Conservation (phyloP, 306 rosid genomes). For the Acacia acuminata region DNA sequence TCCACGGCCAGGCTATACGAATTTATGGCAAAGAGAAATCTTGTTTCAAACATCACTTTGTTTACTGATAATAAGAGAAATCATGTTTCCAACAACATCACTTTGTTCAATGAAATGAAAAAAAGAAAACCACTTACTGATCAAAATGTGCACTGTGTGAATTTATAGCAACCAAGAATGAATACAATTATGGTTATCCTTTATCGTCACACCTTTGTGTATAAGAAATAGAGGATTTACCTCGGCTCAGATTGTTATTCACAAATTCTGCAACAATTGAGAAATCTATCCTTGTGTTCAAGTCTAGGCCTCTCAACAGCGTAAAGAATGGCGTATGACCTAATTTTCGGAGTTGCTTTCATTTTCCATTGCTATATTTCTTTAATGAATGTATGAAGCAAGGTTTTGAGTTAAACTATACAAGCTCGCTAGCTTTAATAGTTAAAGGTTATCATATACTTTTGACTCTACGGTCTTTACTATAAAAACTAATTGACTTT, state of each 20-base stretch:
- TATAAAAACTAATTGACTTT: too few species aligned
- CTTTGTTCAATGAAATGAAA: neutral
- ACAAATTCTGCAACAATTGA: too few species aligned
- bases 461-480: too few species aligned
- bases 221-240: neutral
- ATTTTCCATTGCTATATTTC: neutral
- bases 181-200: too few species aligned
- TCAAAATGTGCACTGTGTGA: neutral
- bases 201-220: neutral
- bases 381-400: neutral
- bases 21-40: neutral
- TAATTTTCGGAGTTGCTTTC: neutral
- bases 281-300: neutral
- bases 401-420: neutral
- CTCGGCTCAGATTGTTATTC: neutral
- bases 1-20: neutral
- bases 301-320: neutral
- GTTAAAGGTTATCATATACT: neutral
- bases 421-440: neutral
- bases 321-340: neutral
- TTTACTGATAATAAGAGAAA: neutral
- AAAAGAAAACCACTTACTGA: neutral
- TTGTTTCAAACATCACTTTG: neutral
- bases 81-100: neutral
- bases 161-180: neutral